phyloP scores from a whole-genome alignment of 2,329 filamentous ascomycete genomes.

The Colletotrichum shisoi region DNA sequence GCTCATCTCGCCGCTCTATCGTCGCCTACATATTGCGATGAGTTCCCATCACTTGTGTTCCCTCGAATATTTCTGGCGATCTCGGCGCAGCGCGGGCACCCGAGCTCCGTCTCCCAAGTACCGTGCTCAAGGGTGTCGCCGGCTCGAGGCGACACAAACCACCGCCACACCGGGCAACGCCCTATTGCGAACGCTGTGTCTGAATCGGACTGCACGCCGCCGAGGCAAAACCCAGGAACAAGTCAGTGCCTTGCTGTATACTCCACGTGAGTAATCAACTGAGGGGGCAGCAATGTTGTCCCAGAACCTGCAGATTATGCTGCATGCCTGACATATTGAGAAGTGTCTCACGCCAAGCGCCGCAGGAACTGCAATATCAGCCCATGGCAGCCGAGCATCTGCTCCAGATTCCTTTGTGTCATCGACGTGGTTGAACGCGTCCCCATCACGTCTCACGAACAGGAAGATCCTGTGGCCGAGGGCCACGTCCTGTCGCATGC shows the following conservation, averaged over 20 bases:
- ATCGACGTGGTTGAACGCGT: not conserved
- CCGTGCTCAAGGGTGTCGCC: constrained; percentile 3
- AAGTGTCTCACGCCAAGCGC: constrained; percentile 18
- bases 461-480: not conserved
- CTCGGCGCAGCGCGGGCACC: not conserved
- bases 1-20: not conserved
- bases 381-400: constrained; percentile 24
- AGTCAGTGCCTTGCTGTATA: not conserved
- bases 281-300: not conserved
- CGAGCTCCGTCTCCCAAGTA: not conserved
- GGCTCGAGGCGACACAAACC: constrained; percentile 6
- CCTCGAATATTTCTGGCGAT: not conserved
- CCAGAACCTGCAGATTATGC: constrained; percentile 15
- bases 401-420: not conserved
- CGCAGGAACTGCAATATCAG: constrained; percentile 7
- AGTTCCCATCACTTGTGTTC: not conserved
- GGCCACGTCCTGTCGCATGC: not conserved
- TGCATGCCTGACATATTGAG: constrained; percentile 19
- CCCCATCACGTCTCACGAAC: constrained; percentile 15
- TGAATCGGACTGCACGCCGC: not conserved
- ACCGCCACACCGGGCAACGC: constrained; percentile 2
- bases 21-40: not conserved
- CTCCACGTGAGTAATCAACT: not conserved
- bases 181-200: not conserved
- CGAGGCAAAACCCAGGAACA: not conserved